Evolutionary conservation across 306 rosid species (phyloP).

Genomic region (Malus sieversii): DNA sequence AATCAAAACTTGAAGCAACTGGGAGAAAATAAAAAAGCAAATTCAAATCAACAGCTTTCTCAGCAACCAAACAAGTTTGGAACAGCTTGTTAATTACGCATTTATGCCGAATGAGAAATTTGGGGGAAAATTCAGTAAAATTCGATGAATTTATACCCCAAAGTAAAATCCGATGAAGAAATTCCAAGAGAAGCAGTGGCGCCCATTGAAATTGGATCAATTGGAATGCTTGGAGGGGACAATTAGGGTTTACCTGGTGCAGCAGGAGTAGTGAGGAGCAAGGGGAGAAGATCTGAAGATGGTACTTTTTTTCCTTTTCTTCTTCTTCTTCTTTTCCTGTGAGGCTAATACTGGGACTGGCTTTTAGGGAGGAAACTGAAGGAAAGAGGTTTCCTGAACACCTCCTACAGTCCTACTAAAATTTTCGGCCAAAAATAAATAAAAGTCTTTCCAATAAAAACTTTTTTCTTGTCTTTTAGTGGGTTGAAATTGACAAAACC

Average conservation of each 20-base stretch:
- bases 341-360: not conserved
- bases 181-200: not conserved
- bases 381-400: too few relatives aligned
- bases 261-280: not conserved
- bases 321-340: not conserved
- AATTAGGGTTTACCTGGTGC: slow-evolving; percentile 26
- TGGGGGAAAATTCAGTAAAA: not conserved
- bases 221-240: not conserved
- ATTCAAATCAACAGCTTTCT: not conserved
- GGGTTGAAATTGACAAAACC: too few relatives aligned
- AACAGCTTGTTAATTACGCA: not conserved
- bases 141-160: not conserved
- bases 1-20: not conserved
- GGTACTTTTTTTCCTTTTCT: not conserved
- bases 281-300: not conserved
- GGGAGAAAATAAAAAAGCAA: not conserved
- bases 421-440: too few relatives aligned
- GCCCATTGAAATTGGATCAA: not conserved
- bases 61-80: not conserved
- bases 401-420: too few relatives aligned
- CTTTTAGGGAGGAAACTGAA: not conserved
- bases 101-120: not conserved
- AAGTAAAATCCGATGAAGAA: not conserved
- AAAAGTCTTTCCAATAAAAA: too few relatives aligned
- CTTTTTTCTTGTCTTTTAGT: too few relatives aligned